These are phyloP conservation scores for Coniochaeta hoffmannii DNA, from an alignment of 2,329 filamentous ascomycete species.

Conservation along the genomic window DNA sequence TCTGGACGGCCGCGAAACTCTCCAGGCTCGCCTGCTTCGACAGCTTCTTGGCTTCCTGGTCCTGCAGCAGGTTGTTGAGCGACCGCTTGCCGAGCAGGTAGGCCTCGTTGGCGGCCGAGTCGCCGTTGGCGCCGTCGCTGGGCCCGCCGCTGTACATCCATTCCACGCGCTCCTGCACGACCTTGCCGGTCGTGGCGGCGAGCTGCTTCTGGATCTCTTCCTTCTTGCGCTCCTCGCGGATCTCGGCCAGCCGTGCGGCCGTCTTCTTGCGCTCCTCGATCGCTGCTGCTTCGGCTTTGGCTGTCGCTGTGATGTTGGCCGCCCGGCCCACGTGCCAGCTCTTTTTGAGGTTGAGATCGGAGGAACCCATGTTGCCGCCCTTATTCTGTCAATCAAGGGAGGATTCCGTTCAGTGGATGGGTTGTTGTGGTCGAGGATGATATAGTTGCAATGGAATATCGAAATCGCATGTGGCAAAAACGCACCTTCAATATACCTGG, in stretches of 20 bases:
- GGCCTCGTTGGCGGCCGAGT: slow-evolving; percentile 83
- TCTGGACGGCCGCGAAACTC: slow-evolving; percentile 52
- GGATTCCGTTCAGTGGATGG: neutral
- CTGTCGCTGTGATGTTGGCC: slow-evolving; percentile 62
- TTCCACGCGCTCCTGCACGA: slow-evolving; percentile 70
- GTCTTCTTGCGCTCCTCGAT: slow-evolving; percentile 92
- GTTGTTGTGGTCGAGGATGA: neutral
- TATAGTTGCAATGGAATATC: too few species aligned
- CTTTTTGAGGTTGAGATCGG: slow-evolving; percentile 91
- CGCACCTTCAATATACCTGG: neutral
- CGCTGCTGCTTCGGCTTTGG: slow-evolving; percentile 79
- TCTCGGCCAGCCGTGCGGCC: slow-evolving; percentile 84
- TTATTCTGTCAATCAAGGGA: neutral
- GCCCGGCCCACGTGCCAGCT: slow-evolving; percentile 89
- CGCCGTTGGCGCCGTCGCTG: slow-evolving; percentile 65
- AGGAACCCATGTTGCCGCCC: slow-evolving; percentile 63
- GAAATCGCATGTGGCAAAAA: neutral
- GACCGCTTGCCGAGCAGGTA: slow-evolving; percentile 88
- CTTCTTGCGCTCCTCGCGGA: slow-evolving; percentile 86
- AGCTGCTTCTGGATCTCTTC: slow-evolving; percentile 88
- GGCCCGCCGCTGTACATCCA: slow-evolving; percentile 93
- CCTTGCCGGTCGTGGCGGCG: slow-evolving; percentile 80
- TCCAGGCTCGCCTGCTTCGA: slow-evolving; percentile 65
- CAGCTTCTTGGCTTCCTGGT: slow-evolving; percentile 71
- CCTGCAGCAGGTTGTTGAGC: slow-evolving; percentile 76